Percentiles rank a stretch among this genome's conserved stretches.
Evolutionary conservation across 1,139 yeast genomes (phyloP).

Genomic region (Scheffersomyces insectosa): DNA sequence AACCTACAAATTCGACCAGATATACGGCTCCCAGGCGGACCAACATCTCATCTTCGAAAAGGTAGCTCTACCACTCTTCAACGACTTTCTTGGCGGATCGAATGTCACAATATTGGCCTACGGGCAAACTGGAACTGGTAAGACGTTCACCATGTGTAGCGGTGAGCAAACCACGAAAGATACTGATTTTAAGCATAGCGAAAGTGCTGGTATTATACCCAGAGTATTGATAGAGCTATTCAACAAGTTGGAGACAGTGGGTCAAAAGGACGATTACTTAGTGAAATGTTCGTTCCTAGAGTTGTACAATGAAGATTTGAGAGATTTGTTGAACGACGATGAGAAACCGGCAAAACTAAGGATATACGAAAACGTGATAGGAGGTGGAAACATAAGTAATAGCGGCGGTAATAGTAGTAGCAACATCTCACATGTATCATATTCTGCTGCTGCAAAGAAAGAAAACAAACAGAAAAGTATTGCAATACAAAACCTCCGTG

Average conservation of each 20-base stretch:
- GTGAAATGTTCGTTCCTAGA: conserved; percentile 74
- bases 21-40: conserved; percentile 71
- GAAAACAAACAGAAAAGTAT: conserved; percentile 17
- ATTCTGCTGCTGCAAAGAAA: not conserved
- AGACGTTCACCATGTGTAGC: conserved; percentile 88
- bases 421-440: conserved; percentile 9
- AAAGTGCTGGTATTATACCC: conserved; percentile 66
- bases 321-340: conserved; percentile 56
- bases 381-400: conserved; percentile 13
- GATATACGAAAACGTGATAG: conserved; percentile 47
- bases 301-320: conserved; percentile 70
- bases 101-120: conserved; percentile 84
- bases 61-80: conserved; percentile 64
- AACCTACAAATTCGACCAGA: conserved; percentile 70
- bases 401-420: conserved; percentile 13
- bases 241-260: conserved; percentile 31
- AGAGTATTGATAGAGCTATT: conserved; percentile 60
- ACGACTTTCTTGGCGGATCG: conserved; percentile 66
- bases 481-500: conserved; percentile 56
- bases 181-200: conserved; percentile 10
- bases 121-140: conserved; percentile 91
- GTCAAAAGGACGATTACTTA: conserved; percentile 46
- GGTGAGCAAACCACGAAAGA: conserved; percentile 18
- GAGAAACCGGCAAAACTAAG: conserved; percentile 37
- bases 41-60: conserved; percentile 58